Base-by-base conservation (phyloP, 306 rosid species). In the Quillaja saponaria region DNA sequence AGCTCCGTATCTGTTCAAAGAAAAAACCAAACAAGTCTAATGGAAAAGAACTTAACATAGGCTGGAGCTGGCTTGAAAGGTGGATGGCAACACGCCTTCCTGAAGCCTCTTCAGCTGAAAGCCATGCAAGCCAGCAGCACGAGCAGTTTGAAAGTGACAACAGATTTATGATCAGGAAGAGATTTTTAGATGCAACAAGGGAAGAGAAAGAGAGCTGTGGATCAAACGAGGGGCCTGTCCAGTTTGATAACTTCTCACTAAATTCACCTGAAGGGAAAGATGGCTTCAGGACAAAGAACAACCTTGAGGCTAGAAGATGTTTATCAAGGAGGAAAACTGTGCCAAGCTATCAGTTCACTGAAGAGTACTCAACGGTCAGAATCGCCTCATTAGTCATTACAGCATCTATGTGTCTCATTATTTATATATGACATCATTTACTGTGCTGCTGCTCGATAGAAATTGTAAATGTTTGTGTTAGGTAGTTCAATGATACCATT, bases 21-120 rank as follows among this genome's bases (percentile, higher is more conserved):
- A 86, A 83, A 77, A 82, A 76, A 58, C 59, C 71, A 38, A 17
- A 64, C 31, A 82, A 76, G 71, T 76, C 68, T 16, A 68, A 62
- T 20, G 79, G 52, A 66, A 64, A 38, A 58, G 96, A 85, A 46
- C 67, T 87, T 44, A 82, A 81, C 64, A 81, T 86, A 88, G 81
- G 96, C 47, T 91, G 97, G 97, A 91, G 90, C 72, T 91, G 97
- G 97, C 88, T 91, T 14, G 97, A 91, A 44, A 68, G 97, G 51
- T 91, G 97, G 97, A 91, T 91, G 97, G 96, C 97, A 25, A 91
- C 97, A 8, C 86, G 97, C 16, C 56, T 79, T 54, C 86, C 91
- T 0, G 97, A 88, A 13, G 71, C 58, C 68, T 58, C 86, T 56
- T 66, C 78, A 6, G 78, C 68, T 28, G 95, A 88, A 60, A 82